These are phyloP conservation scores for Psilocybe tampanensis DNA, from an alignment of 768 basidiomycete species.

Conservation along the genomic window DNA sequence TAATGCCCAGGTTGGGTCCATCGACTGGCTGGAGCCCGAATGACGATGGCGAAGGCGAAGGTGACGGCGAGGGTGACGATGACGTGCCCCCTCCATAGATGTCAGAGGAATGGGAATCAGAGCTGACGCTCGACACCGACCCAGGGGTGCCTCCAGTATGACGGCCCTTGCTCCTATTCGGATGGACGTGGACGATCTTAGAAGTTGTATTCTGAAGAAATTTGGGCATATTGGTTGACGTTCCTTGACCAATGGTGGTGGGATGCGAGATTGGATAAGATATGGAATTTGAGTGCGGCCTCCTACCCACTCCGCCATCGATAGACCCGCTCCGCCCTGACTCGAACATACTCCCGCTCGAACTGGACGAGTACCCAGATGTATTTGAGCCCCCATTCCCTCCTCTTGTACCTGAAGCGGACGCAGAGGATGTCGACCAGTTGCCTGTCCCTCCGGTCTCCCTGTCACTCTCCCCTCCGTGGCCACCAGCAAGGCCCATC, in stretches of 20 bases:
- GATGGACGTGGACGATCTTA: background rate
- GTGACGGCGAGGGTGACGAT: background rate
- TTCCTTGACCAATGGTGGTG: background rate
- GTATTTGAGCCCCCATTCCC: background rate
- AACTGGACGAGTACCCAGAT: constrained; percentile 3
- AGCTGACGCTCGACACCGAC: background rate
- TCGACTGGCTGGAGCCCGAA: background rate
- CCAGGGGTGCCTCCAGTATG: background rate
- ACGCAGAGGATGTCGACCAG: background rate
- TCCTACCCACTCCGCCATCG: background rate
- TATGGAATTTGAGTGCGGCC: background rate
- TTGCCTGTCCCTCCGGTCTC: background rate
- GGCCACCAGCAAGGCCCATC: constrained; percentile 6
- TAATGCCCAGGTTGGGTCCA: background rate
- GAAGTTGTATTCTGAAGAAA: too few relatives aligned
- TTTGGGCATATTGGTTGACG: too few relatives aligned
- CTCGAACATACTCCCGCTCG: constrained; percentile 2
- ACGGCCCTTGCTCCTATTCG: background rate
- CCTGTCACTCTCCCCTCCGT: background rate
- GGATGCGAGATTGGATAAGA: background rate
- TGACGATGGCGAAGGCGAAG: background rate
- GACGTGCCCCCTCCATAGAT: background rate
- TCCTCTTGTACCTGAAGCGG: background rate
- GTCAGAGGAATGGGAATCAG: background rate
- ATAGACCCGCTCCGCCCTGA: background rate